Conservation (phyloP, 2,329 filamentous ascomycete genomes). For the Colletotrichum sp. region DNA sequence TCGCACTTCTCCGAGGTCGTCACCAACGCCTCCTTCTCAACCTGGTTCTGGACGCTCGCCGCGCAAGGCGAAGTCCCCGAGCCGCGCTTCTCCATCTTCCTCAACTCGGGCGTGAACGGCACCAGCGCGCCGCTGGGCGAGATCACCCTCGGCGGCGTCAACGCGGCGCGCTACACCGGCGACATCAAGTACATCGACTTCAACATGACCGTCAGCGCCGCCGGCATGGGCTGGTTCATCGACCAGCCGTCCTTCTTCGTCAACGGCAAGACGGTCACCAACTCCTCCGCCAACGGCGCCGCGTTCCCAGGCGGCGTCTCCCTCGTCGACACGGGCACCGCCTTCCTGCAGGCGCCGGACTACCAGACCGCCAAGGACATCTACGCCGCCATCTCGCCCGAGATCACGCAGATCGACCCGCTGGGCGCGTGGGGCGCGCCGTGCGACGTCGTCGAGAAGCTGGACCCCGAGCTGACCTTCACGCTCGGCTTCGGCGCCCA, state of each 20-base stretch:
- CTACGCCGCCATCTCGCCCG: conserved; percentile 33
- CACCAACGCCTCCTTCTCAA: conserved; percentile 1
- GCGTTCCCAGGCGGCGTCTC: neutral
- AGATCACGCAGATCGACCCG: conserved; percentile 33
- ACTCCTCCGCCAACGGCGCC: conserved; percentile 17
- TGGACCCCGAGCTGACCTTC: conserved; percentile 33
- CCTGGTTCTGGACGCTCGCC: conserved; percentile 34
- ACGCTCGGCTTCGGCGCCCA: conserved; percentile 27
- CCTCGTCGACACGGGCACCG: conserved; percentile 36
- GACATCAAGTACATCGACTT: conserved; percentile 28
- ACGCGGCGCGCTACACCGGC: conserved; percentile 32
- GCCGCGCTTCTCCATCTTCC: conserved; percentile 33
- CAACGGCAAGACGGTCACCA: conserved; percentile 22
- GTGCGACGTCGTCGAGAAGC: conserved; percentile 31
- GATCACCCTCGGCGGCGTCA: conserved; percentile 37
- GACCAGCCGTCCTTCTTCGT: conserved; percentile 30
- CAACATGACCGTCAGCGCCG: conserved; percentile 22
- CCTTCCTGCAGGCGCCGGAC: conserved; percentile 35
- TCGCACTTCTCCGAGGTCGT: conserved; percentile 11
- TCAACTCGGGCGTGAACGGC: conserved; percentile 22
- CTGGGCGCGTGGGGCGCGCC: conserved; percentile 37
- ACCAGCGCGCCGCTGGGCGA: conserved; percentile 23
- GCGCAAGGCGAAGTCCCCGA: conserved; percentile 27
- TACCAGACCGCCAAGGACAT: conserved; percentile 29
- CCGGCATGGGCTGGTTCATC: conserved; percentile 28